phyloP scores from a whole-genome alignment of 306 rosid genomes.

The Vigna unguiculata region DNA sequence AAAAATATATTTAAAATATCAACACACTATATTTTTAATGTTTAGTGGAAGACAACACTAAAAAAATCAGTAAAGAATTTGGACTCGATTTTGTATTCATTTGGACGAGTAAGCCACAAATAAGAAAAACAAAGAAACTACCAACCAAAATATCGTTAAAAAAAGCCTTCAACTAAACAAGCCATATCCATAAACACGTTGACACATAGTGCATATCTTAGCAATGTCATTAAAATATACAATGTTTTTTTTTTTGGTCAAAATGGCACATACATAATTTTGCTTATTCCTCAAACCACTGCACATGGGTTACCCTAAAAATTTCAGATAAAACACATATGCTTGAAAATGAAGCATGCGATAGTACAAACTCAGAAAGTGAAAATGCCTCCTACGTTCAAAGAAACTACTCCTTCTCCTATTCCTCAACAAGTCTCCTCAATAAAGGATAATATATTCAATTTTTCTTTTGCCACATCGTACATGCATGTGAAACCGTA shows the following conservation, averaged over 20 bases:
- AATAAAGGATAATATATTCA: conserved; percentile 29
- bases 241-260: conserved; percentile 15
- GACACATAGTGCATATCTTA: neutral
- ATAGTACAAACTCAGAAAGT: conserved; percentile 13
- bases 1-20: no score
- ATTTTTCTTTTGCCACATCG: conserved; percentile 26
- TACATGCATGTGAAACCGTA: conserved; percentile 46
- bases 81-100: no score
- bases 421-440: conserved; percentile 39
- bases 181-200: conserved; percentile 6
- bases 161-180: no score
- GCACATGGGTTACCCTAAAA: conserved; percentile 61
- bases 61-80: no score
- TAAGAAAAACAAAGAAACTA: neutral
- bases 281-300: conserved; percentile 52
- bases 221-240: neutral
- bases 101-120: neutral
- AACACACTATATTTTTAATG: no score
- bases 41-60: no score
- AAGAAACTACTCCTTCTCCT: conserved; percentile 50
- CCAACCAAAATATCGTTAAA: neutral
- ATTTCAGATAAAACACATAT: conserved; percentile 10
- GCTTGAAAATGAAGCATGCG: conserved; percentile 49
- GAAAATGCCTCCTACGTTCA: conserved; percentile 43
- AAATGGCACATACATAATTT: conserved; percentile 13